phyloP scores from a whole-genome alignment of 2,329 filamentous ascomycete species.

The Polytolypa hystricis region DNA sequence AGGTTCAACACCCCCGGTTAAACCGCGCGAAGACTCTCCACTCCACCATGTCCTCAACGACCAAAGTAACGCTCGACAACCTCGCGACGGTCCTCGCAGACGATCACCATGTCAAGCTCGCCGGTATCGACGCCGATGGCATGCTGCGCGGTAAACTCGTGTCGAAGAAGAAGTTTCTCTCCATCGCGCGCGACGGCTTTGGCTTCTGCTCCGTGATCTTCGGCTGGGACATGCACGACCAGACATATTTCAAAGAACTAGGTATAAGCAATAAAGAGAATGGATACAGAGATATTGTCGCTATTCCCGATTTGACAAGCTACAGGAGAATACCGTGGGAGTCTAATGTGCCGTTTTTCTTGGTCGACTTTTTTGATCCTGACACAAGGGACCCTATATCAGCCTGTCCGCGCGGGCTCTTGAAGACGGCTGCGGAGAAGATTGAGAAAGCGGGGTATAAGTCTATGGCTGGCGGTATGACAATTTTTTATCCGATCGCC shows the following conservation, averaged over 20 bases:
- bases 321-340: constrained; percentile 89
- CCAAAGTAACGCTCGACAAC: constrained; percentile 43
- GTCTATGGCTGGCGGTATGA: constrained; percentile 79
- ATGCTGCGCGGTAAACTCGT: constrained; percentile 81
- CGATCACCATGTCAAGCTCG: constrained; percentile 75
- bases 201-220: constrained; percentile 93
- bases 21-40: too few species aligned
- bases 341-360: constrained; percentile 71
- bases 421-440: constrained; percentile 58
- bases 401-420: constrained; percentile 66
- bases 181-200: constrained; percentile 68
- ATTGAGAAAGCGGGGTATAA: constrained; percentile 58
- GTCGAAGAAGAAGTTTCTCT: constrained; percentile 86
- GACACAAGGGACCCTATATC: constrained; percentile 61
- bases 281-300: constrained; percentile 76
- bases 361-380: constrained; percentile 74
- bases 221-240: constrained; percentile 95
- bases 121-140: constrained; percentile 78
- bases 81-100: constrained; percentile 56
- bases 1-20: too few species aligned
- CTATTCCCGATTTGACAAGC: constrained; percentile 64
- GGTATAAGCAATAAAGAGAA: constrained; percentile 83
- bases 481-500: too few species aligned
- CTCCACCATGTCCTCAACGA: constrained; percentile 5
- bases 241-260: constrained; percentile 76